Evolutionary conservation across 202 grass and related monocot genomes (phyloP).

Genomic region (Schoenoplectus tabernaemontani): DNA sequence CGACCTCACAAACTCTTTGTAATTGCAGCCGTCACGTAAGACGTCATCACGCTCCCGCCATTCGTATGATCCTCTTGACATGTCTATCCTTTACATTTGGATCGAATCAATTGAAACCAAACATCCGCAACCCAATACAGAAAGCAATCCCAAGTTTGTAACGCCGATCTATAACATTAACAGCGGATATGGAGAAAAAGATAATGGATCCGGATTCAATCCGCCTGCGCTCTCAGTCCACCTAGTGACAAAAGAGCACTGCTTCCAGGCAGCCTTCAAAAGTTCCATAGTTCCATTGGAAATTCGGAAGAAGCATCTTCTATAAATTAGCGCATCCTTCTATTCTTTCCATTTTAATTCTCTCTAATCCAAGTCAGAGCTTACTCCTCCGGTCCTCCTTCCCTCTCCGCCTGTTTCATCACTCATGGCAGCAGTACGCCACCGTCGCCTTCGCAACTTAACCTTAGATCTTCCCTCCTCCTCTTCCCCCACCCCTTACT

Average conservation of each 20-base stretch:
- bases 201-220: too few relatives aligned
- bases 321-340: slow-evolving; percentile 6
- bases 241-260: not conserved
- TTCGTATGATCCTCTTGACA: too few relatives aligned
- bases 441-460: slow-evolving; percentile 60
- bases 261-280: not conserved
- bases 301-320: not conserved
- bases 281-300: not conserved
- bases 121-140: too few relatives aligned
- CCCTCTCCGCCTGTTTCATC: not conserved
- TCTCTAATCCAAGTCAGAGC: too few relatives aligned
- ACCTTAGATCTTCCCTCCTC: slow-evolving; percentile 43
- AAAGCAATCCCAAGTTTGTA: too few relatives aligned
- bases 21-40: not conserved
- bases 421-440: slow-evolving; percentile 64
- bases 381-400: not conserved
- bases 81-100: too few relatives aligned
- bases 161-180: too few relatives aligned
- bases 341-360: not conserved
- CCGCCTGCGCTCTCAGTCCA: too few relatives aligned
- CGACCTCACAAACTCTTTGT: not conserved
- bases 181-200: too few relatives aligned
- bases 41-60: too few relatives aligned
- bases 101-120: too few relatives aligned
- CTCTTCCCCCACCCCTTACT: slow-evolving; percentile 23